Conservation (phyloP, 2,329 filamentous ascomycete species). For the Colletotrichum tropicale region DNA sequence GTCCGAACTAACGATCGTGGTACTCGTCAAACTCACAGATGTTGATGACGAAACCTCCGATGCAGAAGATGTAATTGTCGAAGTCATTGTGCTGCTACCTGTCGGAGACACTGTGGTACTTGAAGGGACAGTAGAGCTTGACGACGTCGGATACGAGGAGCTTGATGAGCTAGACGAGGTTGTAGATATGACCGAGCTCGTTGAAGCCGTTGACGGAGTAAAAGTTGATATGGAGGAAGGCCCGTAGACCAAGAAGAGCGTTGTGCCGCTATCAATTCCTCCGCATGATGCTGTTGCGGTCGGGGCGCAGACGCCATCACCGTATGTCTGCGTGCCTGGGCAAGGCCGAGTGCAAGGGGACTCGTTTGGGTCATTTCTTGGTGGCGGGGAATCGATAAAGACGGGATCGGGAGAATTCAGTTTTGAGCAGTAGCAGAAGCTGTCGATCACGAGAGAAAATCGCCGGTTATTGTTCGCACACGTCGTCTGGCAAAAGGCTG, state of each 20-base stretch:
- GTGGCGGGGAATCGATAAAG: neutral
- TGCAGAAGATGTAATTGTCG: neutral
- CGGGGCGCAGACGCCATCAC: rapidly evolving
- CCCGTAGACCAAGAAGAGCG: neutral
- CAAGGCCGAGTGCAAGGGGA: neutral
- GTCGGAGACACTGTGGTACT: neutral
- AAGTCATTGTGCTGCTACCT: neutral
- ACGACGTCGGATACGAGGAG: neutral
- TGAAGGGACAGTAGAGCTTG: neutral
- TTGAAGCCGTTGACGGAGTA: neutral
- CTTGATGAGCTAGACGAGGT: neutral
- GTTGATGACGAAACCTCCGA: neutral
- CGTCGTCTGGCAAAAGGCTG: neutral
- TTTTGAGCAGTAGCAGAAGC: neutral
- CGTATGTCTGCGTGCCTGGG: neutral
- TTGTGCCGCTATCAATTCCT: neutral
- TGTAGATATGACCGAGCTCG: neutral
- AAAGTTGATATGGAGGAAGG: neutral
- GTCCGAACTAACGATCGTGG: neutral
- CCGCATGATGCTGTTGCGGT: neutral
- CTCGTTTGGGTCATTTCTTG: neutral
- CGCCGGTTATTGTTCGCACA: neutral
- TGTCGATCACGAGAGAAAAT: neutral
- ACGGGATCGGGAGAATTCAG: neutral
- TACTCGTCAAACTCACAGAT: neutral